These are phyloP conservation scores for Fusarium haematococcum DNA, from an alignment of 2,329 filamentous ascomycete species.

Conservation along the genomic window DNA sequence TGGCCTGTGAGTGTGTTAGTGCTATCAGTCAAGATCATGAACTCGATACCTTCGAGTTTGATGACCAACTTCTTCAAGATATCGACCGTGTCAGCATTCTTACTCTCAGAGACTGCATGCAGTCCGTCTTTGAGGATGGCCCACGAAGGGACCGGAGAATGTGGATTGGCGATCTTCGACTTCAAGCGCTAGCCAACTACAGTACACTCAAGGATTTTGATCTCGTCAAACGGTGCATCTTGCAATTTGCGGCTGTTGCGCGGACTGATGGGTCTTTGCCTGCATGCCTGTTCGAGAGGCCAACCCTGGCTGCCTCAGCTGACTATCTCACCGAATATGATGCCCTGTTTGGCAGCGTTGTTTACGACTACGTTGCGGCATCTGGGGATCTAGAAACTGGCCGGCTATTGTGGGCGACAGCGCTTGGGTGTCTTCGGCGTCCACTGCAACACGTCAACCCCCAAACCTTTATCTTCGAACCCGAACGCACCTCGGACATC, in stretches of 20 bases:
- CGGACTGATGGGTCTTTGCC: background rate
- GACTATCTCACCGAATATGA: background rate
- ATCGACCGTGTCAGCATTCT: slow-evolving; percentile 30
- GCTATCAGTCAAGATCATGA: background rate
- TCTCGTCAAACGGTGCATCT: slow-evolving; percentile 22
- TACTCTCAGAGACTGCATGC: slow-evolving; percentile 54
- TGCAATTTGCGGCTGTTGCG: background rate
- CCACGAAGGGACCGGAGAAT: slow-evolving; percentile 51
- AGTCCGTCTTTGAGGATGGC: slow-evolving; percentile 54
- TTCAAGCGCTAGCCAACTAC: slow-evolving; percentile 53
- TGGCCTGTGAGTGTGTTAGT: background rate
- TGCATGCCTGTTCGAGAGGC: background rate
- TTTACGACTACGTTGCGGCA: background rate
- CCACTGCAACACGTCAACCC: background rate
- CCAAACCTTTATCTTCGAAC: background rate
- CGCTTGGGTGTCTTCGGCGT: background rate
- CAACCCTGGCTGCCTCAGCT: background rate
- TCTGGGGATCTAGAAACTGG: background rate
- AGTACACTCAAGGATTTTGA: slow-evolving; percentile 49
- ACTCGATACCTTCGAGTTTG: background rate
- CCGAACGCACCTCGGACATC: background rate
- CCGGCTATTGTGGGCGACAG: background rate
- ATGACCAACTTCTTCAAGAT: background rate
- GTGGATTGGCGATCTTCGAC: slow-evolving; percentile 52
- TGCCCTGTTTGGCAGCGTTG: background rate